A percentile compares a stretch with the other conserved stretches of the same genome.
phyloP scores from a whole-genome alignment of 2,329 filamentous ascomycete genomes.

The Pyricularia grisea region DNA sequence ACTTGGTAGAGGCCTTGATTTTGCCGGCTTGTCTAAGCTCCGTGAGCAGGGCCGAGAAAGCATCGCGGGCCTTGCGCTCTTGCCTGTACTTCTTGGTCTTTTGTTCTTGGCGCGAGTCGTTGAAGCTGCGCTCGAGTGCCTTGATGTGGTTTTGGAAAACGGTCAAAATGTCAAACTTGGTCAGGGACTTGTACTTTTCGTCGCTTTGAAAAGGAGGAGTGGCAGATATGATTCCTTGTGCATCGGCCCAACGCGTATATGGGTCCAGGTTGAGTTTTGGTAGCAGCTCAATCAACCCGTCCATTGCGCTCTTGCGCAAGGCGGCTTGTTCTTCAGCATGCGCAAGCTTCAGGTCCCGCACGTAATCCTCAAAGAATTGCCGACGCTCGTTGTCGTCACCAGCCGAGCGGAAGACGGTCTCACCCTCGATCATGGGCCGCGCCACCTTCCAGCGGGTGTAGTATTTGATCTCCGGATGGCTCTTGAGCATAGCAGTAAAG shows the following conservation, averaged over 20 bases:
- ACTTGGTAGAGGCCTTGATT: constrained; percentile 85
- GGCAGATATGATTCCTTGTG: constrained; percentile 70
- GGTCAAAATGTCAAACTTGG: constrained; percentile 80
- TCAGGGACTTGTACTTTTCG: constrained; percentile 77
- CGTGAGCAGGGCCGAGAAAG: constrained; percentile 63
- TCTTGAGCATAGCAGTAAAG: constrained; percentile 92
- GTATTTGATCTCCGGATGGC: constrained; percentile 93
- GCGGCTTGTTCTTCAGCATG: constrained; percentile 67
- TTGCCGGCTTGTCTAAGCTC: constrained; percentile 68
- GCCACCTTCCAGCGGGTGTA: constrained; percentile 97
- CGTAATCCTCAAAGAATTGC: constrained; percentile 89
- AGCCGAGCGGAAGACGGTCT: constrained; percentile 90
- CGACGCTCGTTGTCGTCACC: constrained; percentile 80
- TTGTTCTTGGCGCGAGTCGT: constrained; percentile 80
- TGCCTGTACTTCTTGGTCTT: constrained; percentile 72
- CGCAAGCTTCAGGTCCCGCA: constrained; percentile 70
- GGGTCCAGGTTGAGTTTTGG: constrained; percentile 77
- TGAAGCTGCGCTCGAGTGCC: constrained; percentile 79
- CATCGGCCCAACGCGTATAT: constrained; percentile 91
- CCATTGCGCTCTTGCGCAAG: constrained; percentile 71
- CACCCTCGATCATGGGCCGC: constrained; percentile 84
- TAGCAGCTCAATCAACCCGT: constrained; percentile 70
- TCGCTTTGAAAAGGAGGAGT: constrained; percentile 71
- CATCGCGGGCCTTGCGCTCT: constrained; percentile 80
- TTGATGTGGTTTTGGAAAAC: constrained; percentile 96